Conservation (phyloP, 805 yeast genomes). For the Ogataea ganodermae region DNA sequence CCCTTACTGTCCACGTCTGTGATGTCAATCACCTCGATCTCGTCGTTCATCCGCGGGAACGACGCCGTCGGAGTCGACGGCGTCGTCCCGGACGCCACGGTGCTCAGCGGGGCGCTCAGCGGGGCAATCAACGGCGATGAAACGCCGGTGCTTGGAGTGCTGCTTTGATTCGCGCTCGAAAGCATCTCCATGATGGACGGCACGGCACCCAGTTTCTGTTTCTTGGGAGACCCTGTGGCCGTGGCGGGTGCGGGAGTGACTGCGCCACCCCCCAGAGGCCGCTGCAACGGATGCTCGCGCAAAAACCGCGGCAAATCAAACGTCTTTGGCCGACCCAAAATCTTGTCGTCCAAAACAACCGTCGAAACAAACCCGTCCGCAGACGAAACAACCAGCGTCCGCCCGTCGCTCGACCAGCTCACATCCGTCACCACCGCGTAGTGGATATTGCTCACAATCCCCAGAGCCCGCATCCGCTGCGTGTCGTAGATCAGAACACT, state of each 20-base stretch:
- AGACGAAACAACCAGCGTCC: slow-evolving; percentile 68
- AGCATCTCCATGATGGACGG: slow-evolving; percentile 21
- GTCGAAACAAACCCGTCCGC: slow-evolving; percentile 92
- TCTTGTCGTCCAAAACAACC: slow-evolving; percentile 51
- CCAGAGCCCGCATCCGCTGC: slow-evolving; percentile 64
- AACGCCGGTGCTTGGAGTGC: slow-evolving; percentile 1
- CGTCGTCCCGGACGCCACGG: slow-evolving; percentile 13
- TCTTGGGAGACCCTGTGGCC: too few species aligned
- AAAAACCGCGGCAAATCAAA: slow-evolving; percentile 28
- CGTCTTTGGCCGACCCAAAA: slow-evolving; percentile 54
- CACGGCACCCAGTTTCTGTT: slow-evolving; percentile 4
- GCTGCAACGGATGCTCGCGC: slow-evolving; percentile 15
- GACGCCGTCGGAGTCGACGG: slow-evolving; percentile 19
- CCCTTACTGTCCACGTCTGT: slow-evolving; percentile 20
- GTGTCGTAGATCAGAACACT: slow-evolving; percentile 83
- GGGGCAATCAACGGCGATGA: slow-evolving; percentile 13
- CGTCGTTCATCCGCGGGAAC: slow-evolving; percentile 10
- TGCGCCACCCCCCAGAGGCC: neutral
- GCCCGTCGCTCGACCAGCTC: slow-evolving; percentile 81
- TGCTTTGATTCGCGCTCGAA: neutral
- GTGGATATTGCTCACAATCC: slow-evolving; percentile 76
- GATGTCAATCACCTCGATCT: slow-evolving; percentile 23
- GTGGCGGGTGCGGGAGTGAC: too few species aligned
- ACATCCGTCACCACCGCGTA: slow-evolving; percentile 88
- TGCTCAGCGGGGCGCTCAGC: slow-evolving; percentile 12